Evolutionary conservation across 2,329 filamentous ascomycete species (phyloP).

Genomic region (Metarhizium robertsii): DNA sequence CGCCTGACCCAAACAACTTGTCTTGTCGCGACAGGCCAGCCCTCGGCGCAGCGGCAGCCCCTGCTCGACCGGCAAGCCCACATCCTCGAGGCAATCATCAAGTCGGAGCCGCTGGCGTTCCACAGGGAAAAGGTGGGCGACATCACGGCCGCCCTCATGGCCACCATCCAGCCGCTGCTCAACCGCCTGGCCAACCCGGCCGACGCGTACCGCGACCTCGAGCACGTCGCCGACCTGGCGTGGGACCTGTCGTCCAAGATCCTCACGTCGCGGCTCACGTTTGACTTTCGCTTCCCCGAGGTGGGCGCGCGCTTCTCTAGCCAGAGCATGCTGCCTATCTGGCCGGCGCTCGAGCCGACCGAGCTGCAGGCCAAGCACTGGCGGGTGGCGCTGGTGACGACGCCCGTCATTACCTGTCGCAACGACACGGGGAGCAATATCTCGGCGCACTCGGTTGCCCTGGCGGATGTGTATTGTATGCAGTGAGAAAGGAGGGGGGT

Average conservation of each 20-base stretch:
- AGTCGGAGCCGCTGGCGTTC: constrained; percentile 21
- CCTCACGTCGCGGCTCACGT: constrained; percentile 32
- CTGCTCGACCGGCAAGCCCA: constrained; percentile 28
- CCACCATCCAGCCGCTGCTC: constrained; percentile 29
- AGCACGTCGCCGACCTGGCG: constrained; percentile 28
- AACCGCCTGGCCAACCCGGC: constrained; percentile 23
- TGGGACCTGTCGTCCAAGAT: constrained; percentile 39
- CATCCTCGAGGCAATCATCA: constrained; percentile 28
- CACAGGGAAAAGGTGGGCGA: constrained; percentile 27
- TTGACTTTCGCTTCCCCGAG: constrained; percentile 41
- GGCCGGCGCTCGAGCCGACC: constrained; percentile 28
- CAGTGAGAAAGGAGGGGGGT: constrained; percentile 15
- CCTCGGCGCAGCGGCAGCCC: constrained; percentile 26
- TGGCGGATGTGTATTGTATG: constrained; percentile 41
- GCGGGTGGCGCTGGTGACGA: constrained; percentile 44
- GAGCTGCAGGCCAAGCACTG: constrained; percentile 40
- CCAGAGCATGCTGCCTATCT: constrained; percentile 38
- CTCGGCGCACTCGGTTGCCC: constrained; percentile 32
- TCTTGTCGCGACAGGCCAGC: constrained; percentile 17
- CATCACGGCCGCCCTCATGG: constrained; percentile 29
- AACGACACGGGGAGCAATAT: constrained; percentile 39
- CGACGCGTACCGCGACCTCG: constrained; percentile 33
- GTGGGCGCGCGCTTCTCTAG: constrained; percentile 38
- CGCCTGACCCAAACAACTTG: not conserved
- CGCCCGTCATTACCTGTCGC: constrained; percentile 43